A percentile compares a stretch with the other conserved stretches of the same genome.
These are phyloP conservation scores for Vicia sativa DNA, from an alignment of 306 rosid species.

Conservation along the genomic window DNA sequence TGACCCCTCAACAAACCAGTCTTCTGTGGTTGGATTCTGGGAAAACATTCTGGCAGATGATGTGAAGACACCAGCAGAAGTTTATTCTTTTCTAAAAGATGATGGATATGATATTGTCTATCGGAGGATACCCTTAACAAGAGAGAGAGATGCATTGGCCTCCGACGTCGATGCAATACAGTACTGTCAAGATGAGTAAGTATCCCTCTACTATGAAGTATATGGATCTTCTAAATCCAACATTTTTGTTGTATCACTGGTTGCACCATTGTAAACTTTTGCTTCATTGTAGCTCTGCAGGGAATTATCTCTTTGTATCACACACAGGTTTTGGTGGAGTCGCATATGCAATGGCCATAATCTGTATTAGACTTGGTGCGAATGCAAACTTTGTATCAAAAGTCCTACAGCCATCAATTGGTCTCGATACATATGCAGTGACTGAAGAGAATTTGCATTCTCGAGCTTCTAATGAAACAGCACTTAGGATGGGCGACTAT, in stretches of 20 bases:
- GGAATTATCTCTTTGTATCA: slow-evolving; percentile 78
- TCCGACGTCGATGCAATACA: slow-evolving; percentile 85
- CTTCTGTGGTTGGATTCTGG: slow-evolving; percentile 80
- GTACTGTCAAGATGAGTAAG: slow-evolving; percentile 73
- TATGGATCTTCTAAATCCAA: no score
- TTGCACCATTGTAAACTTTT: not conserved
- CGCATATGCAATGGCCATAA: slow-evolving; percentile 82
- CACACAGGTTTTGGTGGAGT: slow-evolving; percentile 98
- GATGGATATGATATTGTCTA: slow-evolving; percentile 66
- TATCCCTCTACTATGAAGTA: not conserved
- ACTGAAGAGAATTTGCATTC: slow-evolving; percentile 49
- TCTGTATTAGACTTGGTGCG: slow-evolving; percentile 67
- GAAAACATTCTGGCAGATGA: slow-evolving; percentile 73
- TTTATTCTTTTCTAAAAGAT: slow-evolving; percentile 63
- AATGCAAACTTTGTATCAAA: slow-evolving; percentile 52
- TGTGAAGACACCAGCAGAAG: slow-evolving; percentile 89
- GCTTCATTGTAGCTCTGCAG: slow-evolving; percentile 66
- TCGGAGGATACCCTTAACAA: slow-evolving; percentile 77
- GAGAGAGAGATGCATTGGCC: slow-evolving; percentile 80
- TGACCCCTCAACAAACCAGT: slow-evolving; percentile 63
- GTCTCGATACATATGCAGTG: slow-evolving; percentile 37
- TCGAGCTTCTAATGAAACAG: slow-evolving; percentile 64
- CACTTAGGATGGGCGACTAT: slow-evolving; percentile 79
- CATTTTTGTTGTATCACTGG: no score
- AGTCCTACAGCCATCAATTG: slow-evolving; percentile 47